Percentiles rank a stretch among this genome's conserved stretches.
These are phyloP conservation scores for Fusarium armeniacum DNA, from an alignment of 2,329 filamentous ascomycete species.

Conservation along the genomic window DNA sequence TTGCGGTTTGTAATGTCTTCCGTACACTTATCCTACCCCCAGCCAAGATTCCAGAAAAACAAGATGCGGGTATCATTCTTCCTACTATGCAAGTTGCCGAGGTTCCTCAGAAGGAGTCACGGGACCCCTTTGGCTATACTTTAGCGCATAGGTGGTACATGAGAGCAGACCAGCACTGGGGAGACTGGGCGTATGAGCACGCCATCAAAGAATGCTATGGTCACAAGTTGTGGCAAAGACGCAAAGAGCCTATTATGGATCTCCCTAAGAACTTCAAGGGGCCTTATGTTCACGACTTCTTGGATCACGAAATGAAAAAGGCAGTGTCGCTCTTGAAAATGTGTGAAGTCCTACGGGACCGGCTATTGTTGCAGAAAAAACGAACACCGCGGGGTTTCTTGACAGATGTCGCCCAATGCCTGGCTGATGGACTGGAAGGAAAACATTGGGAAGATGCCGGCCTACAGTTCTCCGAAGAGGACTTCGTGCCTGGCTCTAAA, in stretches of 20 bases:
- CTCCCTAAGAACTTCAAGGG: slow-evolving; percentile 48
- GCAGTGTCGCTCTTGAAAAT: slow-evolving; percentile 25
- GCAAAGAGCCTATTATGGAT: slow-evolving; percentile 42
- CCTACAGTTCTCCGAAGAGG: slow-evolving; percentile 32
- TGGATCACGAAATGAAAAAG: slow-evolving; percentile 48
- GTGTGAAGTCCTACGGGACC: slow-evolving; percentile 28
- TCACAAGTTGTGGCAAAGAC: slow-evolving; percentile 7
- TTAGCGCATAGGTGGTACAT: slow-evolving; percentile 45
- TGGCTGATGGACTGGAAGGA: slow-evolving; percentile 27
- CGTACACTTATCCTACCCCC: slow-evolving; percentile 56
- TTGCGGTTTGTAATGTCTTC: slow-evolving; percentile 54
- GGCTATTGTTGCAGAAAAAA: slow-evolving; percentile 23
- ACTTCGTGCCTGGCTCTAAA: slow-evolving; percentile 6
- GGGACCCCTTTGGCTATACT: slow-evolving; percentile 50
- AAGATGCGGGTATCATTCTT: slow-evolving; percentile 46
- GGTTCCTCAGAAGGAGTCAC: slow-evolving; percentile 43
- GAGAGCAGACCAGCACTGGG: slow-evolving; percentile 41
- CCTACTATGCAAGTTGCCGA: slow-evolving; percentile 37
- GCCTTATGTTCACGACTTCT: slow-evolving; percentile 36
- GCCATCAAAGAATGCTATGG: slow-evolving; percentile 38
- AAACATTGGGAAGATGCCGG: neutral
- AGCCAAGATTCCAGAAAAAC: slow-evolving; percentile 25
- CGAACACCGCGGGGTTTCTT: slow-evolving; percentile 42
- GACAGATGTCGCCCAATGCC: slow-evolving; percentile 10
- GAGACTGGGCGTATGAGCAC: slow-evolving; percentile 31